Conservation (phyloP, 805 yeast genomes). For the Candida argentea region DNA sequence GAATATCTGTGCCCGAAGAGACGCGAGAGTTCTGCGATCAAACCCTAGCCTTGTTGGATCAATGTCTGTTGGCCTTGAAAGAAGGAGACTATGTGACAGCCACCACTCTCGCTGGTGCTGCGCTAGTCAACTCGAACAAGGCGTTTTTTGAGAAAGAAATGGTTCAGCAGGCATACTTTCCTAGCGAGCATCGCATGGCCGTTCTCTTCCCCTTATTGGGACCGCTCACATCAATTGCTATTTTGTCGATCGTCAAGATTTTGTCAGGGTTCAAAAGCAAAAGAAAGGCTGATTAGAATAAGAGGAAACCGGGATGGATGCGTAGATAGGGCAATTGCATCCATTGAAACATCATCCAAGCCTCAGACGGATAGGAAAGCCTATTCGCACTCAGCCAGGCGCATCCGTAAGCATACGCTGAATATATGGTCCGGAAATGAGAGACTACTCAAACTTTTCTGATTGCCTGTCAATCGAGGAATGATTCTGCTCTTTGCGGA, state of each 20-base stretch:
- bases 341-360: no score
- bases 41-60: slow-evolving; percentile 35
- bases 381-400: no score
- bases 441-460: no score
- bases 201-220: slow-evolving; percentile 87
- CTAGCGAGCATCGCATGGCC: slow-evolving; percentile 91
- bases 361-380: no score
- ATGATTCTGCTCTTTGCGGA: no score
- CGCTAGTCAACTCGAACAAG: slow-evolving; percentile 49
- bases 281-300: slow-evolving; percentile 5
- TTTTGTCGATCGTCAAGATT: slow-evolving; percentile 40
- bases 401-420: no score
- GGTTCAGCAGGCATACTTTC: slow-evolving; percentile 92
- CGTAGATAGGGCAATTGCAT: not conserved
- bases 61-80: slow-evolving; percentile 21
- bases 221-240: slow-evolving; percentile 62
- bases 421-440: no score
- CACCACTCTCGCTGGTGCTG: slow-evolving; percentile 36
- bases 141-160: slow-evolving; percentile 92
- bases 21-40: slow-evolving; percentile 49
- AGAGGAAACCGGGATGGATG: not conserved
- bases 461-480: no score
- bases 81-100: slow-evolving; percentile 21
- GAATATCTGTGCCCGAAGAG: slow-evolving; percentile 73
- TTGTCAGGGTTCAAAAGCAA: slow-evolving; percentile 14